phyloP scores from a whole-genome alignment of 495 filamentous ascomycete species.

The Geopyxis carbonaria region DNA sequence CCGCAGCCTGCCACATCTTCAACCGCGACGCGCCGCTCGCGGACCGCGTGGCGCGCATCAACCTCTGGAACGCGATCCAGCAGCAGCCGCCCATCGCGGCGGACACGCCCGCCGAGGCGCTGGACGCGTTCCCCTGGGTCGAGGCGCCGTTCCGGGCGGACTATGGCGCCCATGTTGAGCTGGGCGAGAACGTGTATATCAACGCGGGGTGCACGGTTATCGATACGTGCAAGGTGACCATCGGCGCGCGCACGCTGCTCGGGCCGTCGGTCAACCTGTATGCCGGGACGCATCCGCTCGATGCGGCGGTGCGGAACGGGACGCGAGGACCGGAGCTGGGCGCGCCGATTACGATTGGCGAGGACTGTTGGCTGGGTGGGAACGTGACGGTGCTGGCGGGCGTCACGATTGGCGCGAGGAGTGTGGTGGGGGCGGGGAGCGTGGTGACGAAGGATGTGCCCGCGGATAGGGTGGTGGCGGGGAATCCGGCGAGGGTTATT shows the following conservation, averaged over 20 bases:
- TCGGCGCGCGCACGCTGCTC: conserved; percentile 63
- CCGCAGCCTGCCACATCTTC: conserved; percentile 40
- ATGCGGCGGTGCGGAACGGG: conserved; percentile 56
- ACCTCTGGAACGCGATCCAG: conserved; percentile 49
- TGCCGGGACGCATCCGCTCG: conserved; percentile 56
- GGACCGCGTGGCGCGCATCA: conserved; percentile 38
- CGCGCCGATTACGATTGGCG: conserved; percentile 56
- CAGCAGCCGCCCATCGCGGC: conserved; percentile 10
- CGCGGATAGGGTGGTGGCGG: conserved; percentile 43
- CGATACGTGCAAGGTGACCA: conserved; percentile 59
- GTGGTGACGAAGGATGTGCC: conserved; percentile 75
- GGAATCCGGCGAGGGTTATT: conserved; percentile 50
- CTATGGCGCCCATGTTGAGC: conserved; percentile 55
- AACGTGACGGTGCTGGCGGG: conserved; percentile 59
- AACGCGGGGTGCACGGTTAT: conserved; percentile 62
- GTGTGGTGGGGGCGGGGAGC: conserved; percentile 65
- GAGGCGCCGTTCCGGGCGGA: conserved; percentile 54
- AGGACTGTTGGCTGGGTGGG: conserved; percentile 83
- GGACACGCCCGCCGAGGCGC: conserved; percentile 43
- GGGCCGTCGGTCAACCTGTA: conserved; percentile 65
- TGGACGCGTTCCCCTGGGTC: conserved; percentile 48
- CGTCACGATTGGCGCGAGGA: conserved; percentile 59
- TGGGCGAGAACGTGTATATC: conserved; percentile 54
- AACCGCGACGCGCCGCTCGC: conserved; percentile 41
- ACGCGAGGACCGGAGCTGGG: conserved; percentile 58